Percentiles rank a stretch among this genome's conserved stretches.
Evolutionary conservation across 1,139 yeast genomes (phyloP).

Genomic region (Magnusiomyces ingens): DNA sequence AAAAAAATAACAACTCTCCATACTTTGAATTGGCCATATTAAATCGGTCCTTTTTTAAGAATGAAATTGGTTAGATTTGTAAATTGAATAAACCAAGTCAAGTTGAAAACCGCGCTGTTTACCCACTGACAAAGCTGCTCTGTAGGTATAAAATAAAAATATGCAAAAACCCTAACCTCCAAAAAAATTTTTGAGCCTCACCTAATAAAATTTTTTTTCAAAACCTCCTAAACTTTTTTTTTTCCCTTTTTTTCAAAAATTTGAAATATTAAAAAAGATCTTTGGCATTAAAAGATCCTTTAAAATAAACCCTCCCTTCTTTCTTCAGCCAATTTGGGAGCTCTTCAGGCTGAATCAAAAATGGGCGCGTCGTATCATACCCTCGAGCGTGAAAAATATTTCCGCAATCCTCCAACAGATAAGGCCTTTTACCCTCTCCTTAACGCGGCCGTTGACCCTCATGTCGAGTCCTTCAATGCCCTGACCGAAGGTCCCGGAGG

Average conservation of each 20-base stretch:
- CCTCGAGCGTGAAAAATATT: slow-evolving; percentile 78
- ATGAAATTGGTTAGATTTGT: background rate
- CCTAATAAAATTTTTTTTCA: slow-evolving; percentile 1
- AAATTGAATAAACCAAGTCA: background rate
- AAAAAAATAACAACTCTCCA: too few species aligned
- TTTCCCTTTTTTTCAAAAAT: background rate
- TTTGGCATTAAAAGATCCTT: background rate
- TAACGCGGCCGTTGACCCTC: slow-evolving; percentile 87
- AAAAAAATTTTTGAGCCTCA: background rate
- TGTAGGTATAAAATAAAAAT: background rate
- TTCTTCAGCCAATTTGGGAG: background rate
- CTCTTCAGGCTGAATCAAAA: background rate
- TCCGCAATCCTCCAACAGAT: slow-evolving; percentile 84
- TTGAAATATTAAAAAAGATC: background rate
- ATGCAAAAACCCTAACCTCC: background rate
- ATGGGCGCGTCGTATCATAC: slow-evolving; percentile 59
- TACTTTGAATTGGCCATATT: slow-evolving; percentile 25
- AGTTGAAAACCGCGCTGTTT: too few species aligned
- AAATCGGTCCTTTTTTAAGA: background rate
- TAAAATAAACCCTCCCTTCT: background rate
- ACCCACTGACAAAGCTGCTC: too few species aligned
- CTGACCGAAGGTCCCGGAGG: slow-evolving; percentile 72
- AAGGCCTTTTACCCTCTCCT: slow-evolving; percentile 75
- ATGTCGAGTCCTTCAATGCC: slow-evolving; percentile 93
- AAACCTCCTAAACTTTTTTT: slow-evolving; percentile 4